Evolutionary conservation across 371 early-diverging fungal genomes (phyloP), one percentile per base, ranked within the genome.

Genomic region (Mucor indicus): DNA sequence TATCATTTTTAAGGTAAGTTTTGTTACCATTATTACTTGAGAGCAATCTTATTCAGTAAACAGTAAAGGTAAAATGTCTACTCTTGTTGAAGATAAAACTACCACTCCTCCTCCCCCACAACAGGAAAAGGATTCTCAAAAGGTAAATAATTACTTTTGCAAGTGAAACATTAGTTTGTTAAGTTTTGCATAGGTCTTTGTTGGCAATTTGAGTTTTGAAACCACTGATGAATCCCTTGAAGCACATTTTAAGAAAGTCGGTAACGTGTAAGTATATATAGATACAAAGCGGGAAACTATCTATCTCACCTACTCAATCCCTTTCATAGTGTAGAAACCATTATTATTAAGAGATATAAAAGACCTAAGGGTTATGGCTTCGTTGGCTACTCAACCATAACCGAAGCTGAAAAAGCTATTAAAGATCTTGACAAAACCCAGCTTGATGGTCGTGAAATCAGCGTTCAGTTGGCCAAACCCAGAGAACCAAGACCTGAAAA

Each of bases 151-250:
- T 12, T 29, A 8, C 8, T 29, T 29, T 8, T 12, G 30, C 30
- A 12, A 29, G 22, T 8, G 12, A 23, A 39, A 23, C 24, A 24
- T 8, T 39, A 12, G 13, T 21, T 39, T 1, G 11, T 5, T 4
- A 16, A 12, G 12, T 4, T 24, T 3, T 32, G 19, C 15, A 19
- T 47, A 95, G 82, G 89, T 93, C 32, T 98, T 93, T 79, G 92
- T 95, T 44, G 96, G 97, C 39, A 98, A 98, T 79, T 79, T 98
- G 55, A 70, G 91, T 21, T 93, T 91, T 77, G 64, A 78, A 54
- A 89, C 87, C 44, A 90, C 81, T 29, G 83, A 90, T 60, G 86
- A 77, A 35, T 81, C 87, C 60, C 76, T 98, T 42, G 73, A 73
- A 52, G 79, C 81, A 16, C 78, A 83, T 66, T 96, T 95, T 67